These are phyloP conservation scores for Chamaenerion angustifolium DNA, from an alignment of 345 rosid species.

Conservation along the genomic window DNA sequence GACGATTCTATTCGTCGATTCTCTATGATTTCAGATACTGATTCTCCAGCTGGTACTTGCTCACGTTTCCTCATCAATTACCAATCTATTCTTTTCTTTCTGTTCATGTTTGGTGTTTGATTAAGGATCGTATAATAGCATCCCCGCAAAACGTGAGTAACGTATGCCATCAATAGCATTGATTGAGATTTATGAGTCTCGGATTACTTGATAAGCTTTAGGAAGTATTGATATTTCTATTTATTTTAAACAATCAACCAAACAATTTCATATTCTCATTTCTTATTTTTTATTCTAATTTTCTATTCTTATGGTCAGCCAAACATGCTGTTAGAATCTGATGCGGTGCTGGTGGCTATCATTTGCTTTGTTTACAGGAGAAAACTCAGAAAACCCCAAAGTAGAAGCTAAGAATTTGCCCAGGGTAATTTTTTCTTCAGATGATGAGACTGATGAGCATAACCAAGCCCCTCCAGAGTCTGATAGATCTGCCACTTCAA, in stretches of 20 bases:
- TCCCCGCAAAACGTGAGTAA: too few relatives aligned
- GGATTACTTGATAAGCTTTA: too few relatives aligned
- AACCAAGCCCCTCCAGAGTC: slow-evolving; percentile 1
- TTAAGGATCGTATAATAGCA: too few relatives aligned
- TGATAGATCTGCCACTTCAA: neutral
- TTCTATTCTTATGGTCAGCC: too few relatives aligned
- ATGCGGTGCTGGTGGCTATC: too few relatives aligned
- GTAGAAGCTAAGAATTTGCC: neutral
- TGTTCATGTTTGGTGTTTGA: neutral
- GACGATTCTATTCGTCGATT: slow-evolving; percentile 17
- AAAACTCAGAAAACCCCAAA: neutral
- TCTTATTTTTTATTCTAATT: too few relatives aligned
- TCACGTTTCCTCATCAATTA: neutral
- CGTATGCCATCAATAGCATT: too few relatives aligned
- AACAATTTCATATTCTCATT: too few relatives aligned
- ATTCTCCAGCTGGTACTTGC: slow-evolving; percentile 27
- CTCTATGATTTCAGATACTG: slow-evolving; percentile 38
- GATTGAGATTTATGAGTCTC: too few relatives aligned
- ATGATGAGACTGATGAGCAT: slow-evolving; percentile 1
- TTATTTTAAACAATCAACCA: too few relatives aligned
- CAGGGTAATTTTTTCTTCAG: neutral
- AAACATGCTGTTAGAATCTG: too few relatives aligned
- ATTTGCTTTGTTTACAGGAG: slow-evolving; percentile 4
- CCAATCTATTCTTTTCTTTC: neutral
- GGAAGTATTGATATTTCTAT: too few relatives aligned